Evolutionary conservation across 106 monocot species (phyloP), one percentile per base, ranked within the genome.

Genomic region (Triglochin maritima): DNA sequence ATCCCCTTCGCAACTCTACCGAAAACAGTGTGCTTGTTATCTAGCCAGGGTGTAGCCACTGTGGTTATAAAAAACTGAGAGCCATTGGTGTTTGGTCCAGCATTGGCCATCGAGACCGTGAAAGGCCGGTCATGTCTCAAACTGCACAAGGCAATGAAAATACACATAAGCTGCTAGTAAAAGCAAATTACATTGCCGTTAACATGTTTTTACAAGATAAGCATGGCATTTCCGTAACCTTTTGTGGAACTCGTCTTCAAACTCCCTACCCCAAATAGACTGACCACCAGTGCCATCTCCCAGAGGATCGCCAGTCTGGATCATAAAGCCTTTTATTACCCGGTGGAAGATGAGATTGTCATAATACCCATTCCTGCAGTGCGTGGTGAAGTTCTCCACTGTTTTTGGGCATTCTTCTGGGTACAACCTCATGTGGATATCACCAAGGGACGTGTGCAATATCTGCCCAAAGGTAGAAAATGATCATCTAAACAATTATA

Each of bases 401-500:
- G 96, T 98, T 82, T 88, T 98, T 9, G 96, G 96, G 69, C 96
- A 98, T 66, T 98, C 96, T 68, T 98, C 96, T 9, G 96, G 96
- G 56, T 91, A 98, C 55, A 98, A 48, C 60, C 73, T 91, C 86
- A 86, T 48, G 72, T 98, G 91, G 71, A 98, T 66, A 82, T 98
- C 96, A 77, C 96, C 96, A 68, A 88, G 69, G 12, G 96, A 85
- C 63, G 96, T 91, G 61, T 98, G 88, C 62, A 98, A 62, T 3
- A 91, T 78, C 95, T 95, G 79, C 7, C 0, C 64, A 66, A 63
- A 59, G 41, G 29, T 29, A 29, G 29, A 29, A 29, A 29, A 29
- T 29, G 29, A 29, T 29, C 29, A 0, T 29, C 29, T 29, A 29
- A 29, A 29, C 29, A 29, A 29, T 29, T 29, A 1, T 29, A 29